phyloP scores from a whole-genome alignment of 2,329 filamentous ascomycete genomes.

The Bipolaris sorokiniana region DNA sequence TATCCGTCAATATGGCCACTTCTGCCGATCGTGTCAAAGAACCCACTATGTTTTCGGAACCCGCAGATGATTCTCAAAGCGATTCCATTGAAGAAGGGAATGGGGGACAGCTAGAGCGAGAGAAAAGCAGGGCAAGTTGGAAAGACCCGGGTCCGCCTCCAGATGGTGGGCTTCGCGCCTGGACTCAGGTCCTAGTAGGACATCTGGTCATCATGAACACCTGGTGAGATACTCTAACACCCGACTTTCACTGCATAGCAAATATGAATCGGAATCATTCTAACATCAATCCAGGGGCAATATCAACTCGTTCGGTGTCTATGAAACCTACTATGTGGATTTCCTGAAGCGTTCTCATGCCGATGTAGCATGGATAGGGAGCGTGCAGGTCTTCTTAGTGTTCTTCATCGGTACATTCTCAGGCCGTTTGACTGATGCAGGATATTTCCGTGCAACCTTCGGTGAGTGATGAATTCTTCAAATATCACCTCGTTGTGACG shows the following conservation, averaged over 20 bases:
- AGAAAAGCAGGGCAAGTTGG: not conserved
- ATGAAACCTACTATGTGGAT: conserved; percentile 37
- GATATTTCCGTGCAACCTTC: conserved; percentile 33
- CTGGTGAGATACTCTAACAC: conserved; percentile 27
- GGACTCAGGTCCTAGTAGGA: conserved; percentile 50
- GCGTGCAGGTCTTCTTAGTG: conserved; percentile 55
- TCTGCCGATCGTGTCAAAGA: not conserved
- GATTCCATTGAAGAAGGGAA: not conserved
- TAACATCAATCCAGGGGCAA: conserved; percentile 22
- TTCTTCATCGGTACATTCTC: conserved; percentile 54
- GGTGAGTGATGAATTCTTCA: not conserved
- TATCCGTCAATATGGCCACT: not conserved
- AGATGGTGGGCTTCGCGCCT: conserved; percentile 56
- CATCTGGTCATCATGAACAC: conserved; percentile 52
- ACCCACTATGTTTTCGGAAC: not conserved
- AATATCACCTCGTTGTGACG: too few species aligned
- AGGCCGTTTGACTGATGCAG: conserved; percentile 57
- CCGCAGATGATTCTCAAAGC: not conserved
- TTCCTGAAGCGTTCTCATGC: conserved; percentile 47
- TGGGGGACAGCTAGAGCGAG: not conserved
- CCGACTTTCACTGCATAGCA: not conserved
- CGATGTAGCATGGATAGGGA: conserved; percentile 58
- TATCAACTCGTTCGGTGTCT: conserved; percentile 36
- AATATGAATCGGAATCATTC: not conserved
- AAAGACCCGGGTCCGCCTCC: conserved; percentile 12